Percentiles rank a stretch among this genome's conserved stretches.
Conservation (phyloP, 495 filamentous ascomycete species). For the Talaromyces nanjingensis region DNA sequence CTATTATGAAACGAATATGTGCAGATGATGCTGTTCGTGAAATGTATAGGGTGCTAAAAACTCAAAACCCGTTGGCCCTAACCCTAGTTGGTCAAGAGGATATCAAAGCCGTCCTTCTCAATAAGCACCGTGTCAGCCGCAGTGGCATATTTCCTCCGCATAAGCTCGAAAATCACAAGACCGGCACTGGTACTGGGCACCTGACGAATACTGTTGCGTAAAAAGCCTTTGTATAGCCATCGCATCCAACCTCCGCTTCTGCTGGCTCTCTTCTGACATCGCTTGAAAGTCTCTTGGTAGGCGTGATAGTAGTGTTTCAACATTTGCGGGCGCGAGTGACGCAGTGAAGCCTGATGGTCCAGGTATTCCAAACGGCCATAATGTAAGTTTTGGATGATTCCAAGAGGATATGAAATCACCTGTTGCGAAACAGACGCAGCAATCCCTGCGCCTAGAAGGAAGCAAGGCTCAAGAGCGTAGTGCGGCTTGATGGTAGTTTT, state of each 20-base stretch:
- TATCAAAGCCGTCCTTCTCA: conserved; percentile 65
- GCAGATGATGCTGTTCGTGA: not conserved
- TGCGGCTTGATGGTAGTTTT: conserved; percentile 61
- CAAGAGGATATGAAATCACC: conserved; percentile 69
- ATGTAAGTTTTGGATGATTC: conserved; percentile 67
- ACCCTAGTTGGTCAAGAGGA: conserved; percentile 45
- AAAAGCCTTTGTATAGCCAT: conserved; percentile 76
- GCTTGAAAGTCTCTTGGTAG: conserved; percentile 67
- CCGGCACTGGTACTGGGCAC: conserved; percentile 86
- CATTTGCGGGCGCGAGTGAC: conserved; percentile 41
- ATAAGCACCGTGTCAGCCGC: conserved; percentile 59
- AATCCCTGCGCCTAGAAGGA: conserved; percentile 71
- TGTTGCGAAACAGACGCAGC: conserved; percentile 73
- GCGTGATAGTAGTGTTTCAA: conserved; percentile 62
- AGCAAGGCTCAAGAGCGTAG: conserved; percentile 76
- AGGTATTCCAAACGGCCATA: conserved; percentile 72
- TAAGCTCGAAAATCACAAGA: conserved; percentile 82
- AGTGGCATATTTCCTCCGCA: conserved; percentile 70
- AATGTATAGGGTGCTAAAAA: not conserved
- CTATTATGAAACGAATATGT: not conserved
- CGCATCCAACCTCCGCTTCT: conserved; percentile 55
- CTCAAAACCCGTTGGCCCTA: not conserved
- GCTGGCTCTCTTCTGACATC: conserved; percentile 56
- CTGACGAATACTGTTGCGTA: conserved; percentile 66
- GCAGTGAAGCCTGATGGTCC: conserved; percentile 55